Evolutionary conservation across 2,329 filamentous ascomycete genomes (phyloP).

Genomic region (Hypoxylon sp.): DNA sequence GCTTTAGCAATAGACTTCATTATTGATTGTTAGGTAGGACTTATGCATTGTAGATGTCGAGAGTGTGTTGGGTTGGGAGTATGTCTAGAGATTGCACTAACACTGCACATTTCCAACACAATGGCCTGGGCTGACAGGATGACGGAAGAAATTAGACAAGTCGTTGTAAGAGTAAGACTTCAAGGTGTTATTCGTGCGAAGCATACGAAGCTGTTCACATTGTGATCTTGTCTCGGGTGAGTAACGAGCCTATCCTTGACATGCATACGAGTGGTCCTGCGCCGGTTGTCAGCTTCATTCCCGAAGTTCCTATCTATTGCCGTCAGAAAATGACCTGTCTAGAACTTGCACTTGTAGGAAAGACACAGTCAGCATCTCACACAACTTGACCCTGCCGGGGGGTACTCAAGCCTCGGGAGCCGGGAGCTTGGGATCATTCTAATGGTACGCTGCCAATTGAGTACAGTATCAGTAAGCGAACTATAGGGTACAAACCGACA

Average conservation of each 20-base stretch:
- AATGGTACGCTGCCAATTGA: background rate
- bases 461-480: background rate
- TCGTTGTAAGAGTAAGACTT: conserved; percentile 15
- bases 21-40: conserved; percentile 4
- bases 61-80: background rate
- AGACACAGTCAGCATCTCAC: conserved; percentile 22
- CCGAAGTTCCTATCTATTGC: conserved; percentile 17
- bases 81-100: conserved; percentile 4
- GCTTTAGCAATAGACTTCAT: background rate
- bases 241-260: background rate
- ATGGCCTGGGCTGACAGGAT: conserved; percentile 15
- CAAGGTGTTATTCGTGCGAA: background rate
- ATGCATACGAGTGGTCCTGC: conserved; percentile 5
- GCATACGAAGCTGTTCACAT: conserved; percentile 1
- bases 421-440: background rate
- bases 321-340: conserved; percentile 8
- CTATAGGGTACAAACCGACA: background rate
- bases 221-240: background rate
- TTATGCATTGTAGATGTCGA: background rate
- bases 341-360: background rate
- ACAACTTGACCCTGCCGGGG: conserved; percentile 1
- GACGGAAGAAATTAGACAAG: conserved; percentile 12
- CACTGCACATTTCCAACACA: conserved; percentile 9
- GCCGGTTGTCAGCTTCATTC: conserved; percentile 17
- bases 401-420: background rate